Conservation (phyloP, 2,329 filamentous ascomycete species). For the Neofusicoccum ribis region DNA sequence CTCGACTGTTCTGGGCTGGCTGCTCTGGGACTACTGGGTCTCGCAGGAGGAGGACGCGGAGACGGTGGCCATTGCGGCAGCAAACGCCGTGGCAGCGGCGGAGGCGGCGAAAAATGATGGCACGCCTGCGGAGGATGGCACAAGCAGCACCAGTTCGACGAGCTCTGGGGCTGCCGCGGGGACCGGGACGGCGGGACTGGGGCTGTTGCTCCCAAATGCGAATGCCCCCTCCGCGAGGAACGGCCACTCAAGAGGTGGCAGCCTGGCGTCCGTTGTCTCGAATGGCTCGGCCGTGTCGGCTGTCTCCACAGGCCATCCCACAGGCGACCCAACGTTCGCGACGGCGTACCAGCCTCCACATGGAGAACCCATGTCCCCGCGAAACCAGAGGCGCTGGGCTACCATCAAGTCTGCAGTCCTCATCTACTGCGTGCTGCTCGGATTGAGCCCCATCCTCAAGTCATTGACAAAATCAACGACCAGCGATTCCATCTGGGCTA, state of each 20-base stretch:
- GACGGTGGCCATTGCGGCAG: conserved; percentile 24
- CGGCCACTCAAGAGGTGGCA: conserved; percentile 54
- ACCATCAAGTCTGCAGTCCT: conserved; percentile 90
- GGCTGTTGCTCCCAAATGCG: conserved; percentile 31
- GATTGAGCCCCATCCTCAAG: conserved; percentile 91
- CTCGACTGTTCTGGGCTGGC: conserved; percentile 83
- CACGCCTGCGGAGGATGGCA: conserved; percentile 21
- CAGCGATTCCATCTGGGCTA: conserved; percentile 94
- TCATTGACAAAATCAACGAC: conserved; percentile 93
- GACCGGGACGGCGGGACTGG: conserved; percentile 33
- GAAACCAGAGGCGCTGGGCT: conserved; percentile 65
- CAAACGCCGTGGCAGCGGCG: conserved; percentile 24
- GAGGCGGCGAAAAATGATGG: conserved; percentile 13
- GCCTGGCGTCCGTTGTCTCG: conserved; percentile 58
- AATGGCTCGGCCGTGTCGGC: conserved; percentile 37
- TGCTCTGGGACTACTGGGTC: conserved; percentile 89
- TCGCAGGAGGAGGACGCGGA: conserved; percentile 64
- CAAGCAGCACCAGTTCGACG: conserved; percentile 22
- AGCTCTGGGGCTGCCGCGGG: conserved; percentile 2
- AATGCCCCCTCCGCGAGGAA: conserved; percentile 19
- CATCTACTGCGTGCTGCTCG: conserved; percentile 89
- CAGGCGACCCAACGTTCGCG: conserved; percentile 43
- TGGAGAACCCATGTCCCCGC: conserved; percentile 48
- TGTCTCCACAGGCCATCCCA: conserved; percentile 25
- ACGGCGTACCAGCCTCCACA: conserved; percentile 39